These are phyloP conservation scores for Chlorella sp. DNA, from an alignment of 139 green algal species.

Conservation along the genomic window DNA sequence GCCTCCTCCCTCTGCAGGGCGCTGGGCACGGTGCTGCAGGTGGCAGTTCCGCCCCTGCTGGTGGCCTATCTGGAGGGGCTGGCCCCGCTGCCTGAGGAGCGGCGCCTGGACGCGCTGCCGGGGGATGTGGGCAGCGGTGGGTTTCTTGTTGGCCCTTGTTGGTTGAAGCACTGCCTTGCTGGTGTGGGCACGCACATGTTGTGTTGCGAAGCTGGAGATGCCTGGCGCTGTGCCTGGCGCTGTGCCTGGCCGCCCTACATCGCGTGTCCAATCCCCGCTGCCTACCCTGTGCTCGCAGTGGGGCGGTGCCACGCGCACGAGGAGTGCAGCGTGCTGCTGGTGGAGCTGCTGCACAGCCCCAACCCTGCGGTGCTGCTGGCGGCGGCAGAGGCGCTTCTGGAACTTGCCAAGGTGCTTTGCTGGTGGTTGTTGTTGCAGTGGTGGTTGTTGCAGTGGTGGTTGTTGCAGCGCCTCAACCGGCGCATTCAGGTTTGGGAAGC, in stretches of 20 bases:
- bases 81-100: conserved; percentile 23
- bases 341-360: conserved; percentile 28
- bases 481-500: too few species aligned
- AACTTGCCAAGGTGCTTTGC: conserved; percentile 27
- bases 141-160: not conserved
- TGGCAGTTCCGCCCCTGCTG: conserved; percentile 33
- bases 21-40: conserved; percentile 34
- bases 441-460: too few species aligned
- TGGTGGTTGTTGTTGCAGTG: too few species aligned
- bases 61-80: conserved; percentile 27
- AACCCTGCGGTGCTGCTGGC: conserved; percentile 29
- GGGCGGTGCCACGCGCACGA: conserved; percentile 26
- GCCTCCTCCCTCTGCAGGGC: not conserved
- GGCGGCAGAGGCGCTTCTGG: conserved; percentile 28
- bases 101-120: conserved; percentile 24
- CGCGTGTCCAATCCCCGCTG: not conserved
- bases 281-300: not conserved
- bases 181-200: not conserved
- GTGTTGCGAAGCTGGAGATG: not conserved
- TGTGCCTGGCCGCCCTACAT: not conserved
- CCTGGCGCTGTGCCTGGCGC: not conserved
- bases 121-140: conserved; percentile 25
- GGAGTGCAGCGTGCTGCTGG: conserved; percentile 17
- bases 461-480: too few species aligned
- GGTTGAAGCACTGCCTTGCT: not conserved